Evolutionary conservation across 768 basidiomycete species (phyloP), one percentile per base, ranked within the genome.

Genomic region (Agaricus blazei): DNA sequence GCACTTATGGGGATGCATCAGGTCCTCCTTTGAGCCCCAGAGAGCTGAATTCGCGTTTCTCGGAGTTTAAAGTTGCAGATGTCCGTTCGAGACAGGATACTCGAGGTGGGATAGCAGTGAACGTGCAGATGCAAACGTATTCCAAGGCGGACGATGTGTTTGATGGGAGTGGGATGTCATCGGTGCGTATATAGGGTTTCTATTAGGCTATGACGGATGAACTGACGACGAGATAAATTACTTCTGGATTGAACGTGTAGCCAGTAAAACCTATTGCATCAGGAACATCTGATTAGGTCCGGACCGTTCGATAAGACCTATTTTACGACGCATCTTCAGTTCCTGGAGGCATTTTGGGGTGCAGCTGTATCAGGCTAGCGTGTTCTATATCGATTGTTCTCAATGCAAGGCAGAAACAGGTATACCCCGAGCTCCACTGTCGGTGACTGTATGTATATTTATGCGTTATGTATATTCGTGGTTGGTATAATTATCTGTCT

Each of bases 1-100:
- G 64, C 34, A 70, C 71, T 7, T 72, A 75, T 57, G 59, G 74
- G 7, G 70, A 74, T 31, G 60, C 74, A 14, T 55, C 54, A 29
- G 26, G 48, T 2, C 14, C 48, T 12, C 54, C 54, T 11, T 8
- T 11, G 68, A 72, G 43, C 63, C 64, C 24, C 68, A 68, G 54
- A 66, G 61, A 48, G 62, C 65, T 48, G 47, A 44, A 48, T 15
- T 38, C 52, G 60, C 23, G 46, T 50, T 41, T 46, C 42, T 45
- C 60, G 59, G 27, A 59, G 59, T 40, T 48, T 54, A 27, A 62
- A 51, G 38, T 58, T 57, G n/a, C 58, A 34, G 11, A 34, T 34
- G 4, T 8, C 8, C 34, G 58, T 41, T 46, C 58, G 51, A 51
- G 47, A 52, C 49, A 59, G 28, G n/a, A 40, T 45, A 34, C 58